Conservation (phyloP, 148 eudicot genomes). For the Dysphania ambrosioides region DNA sequence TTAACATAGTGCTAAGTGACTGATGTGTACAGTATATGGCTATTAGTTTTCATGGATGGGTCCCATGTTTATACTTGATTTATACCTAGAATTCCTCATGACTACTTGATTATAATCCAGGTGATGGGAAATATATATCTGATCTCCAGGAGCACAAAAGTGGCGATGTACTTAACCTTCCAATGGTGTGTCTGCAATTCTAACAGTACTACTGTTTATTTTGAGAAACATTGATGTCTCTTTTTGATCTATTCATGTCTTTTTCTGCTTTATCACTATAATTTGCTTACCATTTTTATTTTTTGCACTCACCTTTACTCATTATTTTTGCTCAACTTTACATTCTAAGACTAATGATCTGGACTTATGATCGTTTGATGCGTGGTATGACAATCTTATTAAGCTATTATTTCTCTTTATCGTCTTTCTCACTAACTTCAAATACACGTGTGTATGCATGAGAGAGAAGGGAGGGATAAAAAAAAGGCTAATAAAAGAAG, state of each 20-base stretch:
- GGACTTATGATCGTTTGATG: conserved; percentile 19
- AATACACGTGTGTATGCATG: conserved; percentile 49
- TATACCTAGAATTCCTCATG: conserved; percentile 30
- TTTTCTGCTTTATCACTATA: conserved; percentile 17
- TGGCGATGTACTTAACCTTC: conserved; percentile 19
- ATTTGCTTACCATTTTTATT: conserved; percentile 22
- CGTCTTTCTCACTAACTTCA: conserved; percentile 32
- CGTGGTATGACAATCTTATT: conserved; percentile 27
- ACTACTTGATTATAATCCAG: conserved; percentile 38
- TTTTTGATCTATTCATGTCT: too few species aligned
- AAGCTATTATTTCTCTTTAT: conserved; percentile 21
- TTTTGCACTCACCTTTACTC: conserved; percentile 10
- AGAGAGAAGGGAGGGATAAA: not conserved
- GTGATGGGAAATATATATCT: conserved; percentile 17
- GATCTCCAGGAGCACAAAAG: conserved; percentile 18
- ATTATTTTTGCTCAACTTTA: not conserved
- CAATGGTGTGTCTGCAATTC: conserved; percentile 21
- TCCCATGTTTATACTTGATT: conserved; percentile 29
- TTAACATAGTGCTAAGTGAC: conserved; percentile 21
- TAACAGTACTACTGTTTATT: conserved; percentile 7
- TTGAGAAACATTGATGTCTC: too few species aligned
- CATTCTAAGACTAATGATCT: conserved; percentile 18
- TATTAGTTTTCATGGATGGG: conserved; percentile 8
- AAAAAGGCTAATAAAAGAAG: not conserved
- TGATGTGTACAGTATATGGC: not conserved